These are phyloP conservation scores for Colletotrichum costaricense DNA, from an alignment of 2,329 filamentous ascomycete species.

Conservation along the genomic window DNA sequence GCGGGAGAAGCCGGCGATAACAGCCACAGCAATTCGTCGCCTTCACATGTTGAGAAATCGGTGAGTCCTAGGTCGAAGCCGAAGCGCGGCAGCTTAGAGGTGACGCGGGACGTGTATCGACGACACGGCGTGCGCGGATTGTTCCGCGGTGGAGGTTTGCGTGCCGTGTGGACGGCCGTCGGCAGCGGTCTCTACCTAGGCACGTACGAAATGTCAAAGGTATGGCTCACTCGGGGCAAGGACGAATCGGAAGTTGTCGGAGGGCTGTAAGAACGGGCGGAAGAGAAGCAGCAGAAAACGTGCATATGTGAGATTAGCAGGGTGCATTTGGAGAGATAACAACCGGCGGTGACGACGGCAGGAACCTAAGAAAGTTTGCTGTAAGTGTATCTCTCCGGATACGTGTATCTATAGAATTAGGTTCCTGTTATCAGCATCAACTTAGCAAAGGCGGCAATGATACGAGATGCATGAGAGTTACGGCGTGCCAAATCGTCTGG, in stretches of 20 bases:
- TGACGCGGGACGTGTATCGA: slow-evolving; percentile 73
- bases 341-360: slow-evolving; percentile 5
- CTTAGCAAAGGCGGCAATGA: not conserved
- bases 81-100: slow-evolving; percentile 58
- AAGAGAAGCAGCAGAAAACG: not conserved
- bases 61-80: not conserved
- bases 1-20: slow-evolving; percentile 53
- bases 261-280: slow-evolving; percentile 37
- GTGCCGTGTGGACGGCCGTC: slow-evolving; percentile 83
- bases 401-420: not conserved
- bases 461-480: not conserved
- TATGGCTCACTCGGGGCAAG: slow-evolving; percentile 65
- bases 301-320: not conserved
- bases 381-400: not conserved
- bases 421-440: not conserved
- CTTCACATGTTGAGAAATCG: not conserved
- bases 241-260: slow-evolving; percentile 52
- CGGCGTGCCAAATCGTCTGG: not conserved
- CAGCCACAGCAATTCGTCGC: not conserved
- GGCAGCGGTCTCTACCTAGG: slow-evolving; percentile 88
- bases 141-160: slow-evolving; percentile 80
- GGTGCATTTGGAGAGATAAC: not conserved
- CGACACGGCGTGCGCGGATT: slow-evolving; percentile 79
- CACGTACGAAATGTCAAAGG: slow-evolving; percentile 84
- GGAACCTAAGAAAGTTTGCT: not conserved